phyloP scores from a whole-genome alignment of 148 eudicot species.

The Suaeda aralocaspica region DNA sequence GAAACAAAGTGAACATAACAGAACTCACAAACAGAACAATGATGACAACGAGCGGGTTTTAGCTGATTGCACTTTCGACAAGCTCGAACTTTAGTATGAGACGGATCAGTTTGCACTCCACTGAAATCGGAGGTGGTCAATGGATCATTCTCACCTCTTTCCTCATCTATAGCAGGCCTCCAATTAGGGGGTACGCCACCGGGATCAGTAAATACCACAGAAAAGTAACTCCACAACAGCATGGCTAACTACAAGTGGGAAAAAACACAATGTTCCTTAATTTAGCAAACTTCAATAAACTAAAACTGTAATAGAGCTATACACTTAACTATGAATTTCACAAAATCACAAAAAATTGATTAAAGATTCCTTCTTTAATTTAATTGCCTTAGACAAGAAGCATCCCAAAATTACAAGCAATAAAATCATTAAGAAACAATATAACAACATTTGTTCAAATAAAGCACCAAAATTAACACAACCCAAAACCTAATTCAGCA shows the following conservation, averaged over 20 bases:
- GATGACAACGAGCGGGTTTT: conserved; percentile 98
- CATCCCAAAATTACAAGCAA: neutral
- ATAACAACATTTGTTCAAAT: neutral
- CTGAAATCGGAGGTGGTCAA: conserved; percentile 54
- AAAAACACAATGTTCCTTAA: conserved; percentile 4
- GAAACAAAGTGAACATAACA: conserved; percentile 9
- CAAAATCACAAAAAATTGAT: neutral
- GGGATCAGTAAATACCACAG: conserved; percentile 88
- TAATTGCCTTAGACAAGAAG: neutral
- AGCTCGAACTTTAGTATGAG: conserved; percentile 53
- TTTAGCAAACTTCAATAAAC: neutral
- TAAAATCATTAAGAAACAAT: neutral
- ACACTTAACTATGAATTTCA: neutral
- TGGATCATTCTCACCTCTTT: conserved; percentile 70
- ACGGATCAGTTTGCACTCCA: conserved; percentile 38
- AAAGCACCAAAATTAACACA: neutral
- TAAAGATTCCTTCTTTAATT: neutral
- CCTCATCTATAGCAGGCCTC: conserved; percentile 83
- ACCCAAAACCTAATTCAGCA: neutral
- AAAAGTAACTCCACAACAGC: conserved; percentile 95
- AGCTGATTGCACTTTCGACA: conserved; percentile 94
- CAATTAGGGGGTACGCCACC: conserved; percentile 94
- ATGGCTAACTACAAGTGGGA: conserved; percentile 61
- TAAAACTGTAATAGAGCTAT: conserved; percentile 8
- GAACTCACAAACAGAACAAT: conserved; percentile 96